These are phyloP conservation scores for Xylaria sp. DNA, from an alignment of 2,329 filamentous ascomycete genomes.

Conservation along the genomic window DNA sequence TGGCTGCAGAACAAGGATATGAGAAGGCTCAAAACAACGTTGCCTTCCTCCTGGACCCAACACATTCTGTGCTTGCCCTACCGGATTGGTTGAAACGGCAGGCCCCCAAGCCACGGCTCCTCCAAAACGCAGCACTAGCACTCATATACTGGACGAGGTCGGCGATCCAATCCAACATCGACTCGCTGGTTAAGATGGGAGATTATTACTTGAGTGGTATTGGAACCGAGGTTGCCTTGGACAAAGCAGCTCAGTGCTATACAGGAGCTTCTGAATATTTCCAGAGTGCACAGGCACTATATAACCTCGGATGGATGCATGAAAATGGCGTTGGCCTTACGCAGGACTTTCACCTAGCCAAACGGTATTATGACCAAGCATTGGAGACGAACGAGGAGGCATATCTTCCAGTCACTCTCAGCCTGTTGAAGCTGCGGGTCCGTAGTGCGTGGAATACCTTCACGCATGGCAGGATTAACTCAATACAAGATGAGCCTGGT, in stretches of 20 bases:
- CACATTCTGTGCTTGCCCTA: constrained; percentile 65
- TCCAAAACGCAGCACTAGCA: constrained; percentile 66
- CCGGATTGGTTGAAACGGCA: constrained; percentile 58
- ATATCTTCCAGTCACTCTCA: constrained; percentile 89
- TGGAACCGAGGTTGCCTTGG: constrained; percentile 72
- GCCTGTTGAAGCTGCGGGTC: constrained; percentile 80
- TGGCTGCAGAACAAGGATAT: constrained; percentile 91
- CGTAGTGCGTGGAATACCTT: constrained; percentile 95
- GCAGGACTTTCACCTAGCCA: constrained; percentile 96
- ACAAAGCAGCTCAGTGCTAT: constrained; percentile 93
- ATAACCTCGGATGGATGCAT: constrained; percentile 99
- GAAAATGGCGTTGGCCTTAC: constrained; percentile 92
- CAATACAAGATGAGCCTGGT: constrained; percentile 89
- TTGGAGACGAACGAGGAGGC: constrained; percentile 91
- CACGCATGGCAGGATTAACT: constrained; percentile 88
- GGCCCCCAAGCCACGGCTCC: constrained; percentile 44
- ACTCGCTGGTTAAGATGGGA: constrained; percentile 96
- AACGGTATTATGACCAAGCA: constrained; percentile 93
- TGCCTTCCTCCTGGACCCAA: constrained; percentile 81
- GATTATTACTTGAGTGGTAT: constrained; percentile 92
- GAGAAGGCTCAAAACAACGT: constrained; percentile 90
- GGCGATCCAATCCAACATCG: constrained; percentile 89
- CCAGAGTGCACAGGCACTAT: constrained; percentile 92
- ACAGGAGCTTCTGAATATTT: constrained; percentile 89
- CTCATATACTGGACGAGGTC: constrained; percentile 96